Evolutionary conservation across 306 rosid genomes (phyloP).

Genomic region (Acacia acuminata): DNA sequence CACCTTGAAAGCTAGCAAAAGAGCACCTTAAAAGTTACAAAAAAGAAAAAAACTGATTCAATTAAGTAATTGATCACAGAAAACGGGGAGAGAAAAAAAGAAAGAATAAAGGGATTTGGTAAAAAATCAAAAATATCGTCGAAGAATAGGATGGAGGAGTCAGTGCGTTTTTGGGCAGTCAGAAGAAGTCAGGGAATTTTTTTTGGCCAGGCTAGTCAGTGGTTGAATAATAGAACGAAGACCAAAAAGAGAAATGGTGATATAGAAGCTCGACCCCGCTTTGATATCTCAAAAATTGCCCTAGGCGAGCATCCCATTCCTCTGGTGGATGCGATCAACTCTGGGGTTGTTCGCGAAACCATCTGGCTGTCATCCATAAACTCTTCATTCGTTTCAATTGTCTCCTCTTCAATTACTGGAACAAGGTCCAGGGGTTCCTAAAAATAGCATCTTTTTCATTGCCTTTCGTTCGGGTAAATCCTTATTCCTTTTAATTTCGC

Average conservation of each 20-base stretch:
- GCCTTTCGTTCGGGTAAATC: slow-evolving; percentile 29
- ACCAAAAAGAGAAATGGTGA: not conserved
- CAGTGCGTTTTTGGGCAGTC: not conserved
- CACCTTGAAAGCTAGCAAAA: not conserved
- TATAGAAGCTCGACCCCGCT: not conserved
- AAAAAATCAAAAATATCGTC: not conserved
- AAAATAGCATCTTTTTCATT: slow-evolving; percentile 15
- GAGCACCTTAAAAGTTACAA: not conserved
- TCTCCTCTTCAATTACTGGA: not conserved
- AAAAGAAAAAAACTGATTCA: not conserved
- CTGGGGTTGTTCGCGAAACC: slow-evolving; percentile 21
- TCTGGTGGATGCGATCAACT: slow-evolving; percentile 23
- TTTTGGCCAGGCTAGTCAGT: not conserved
- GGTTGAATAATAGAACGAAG: slow-evolving; percentile 6
- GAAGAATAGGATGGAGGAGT: not conserved
- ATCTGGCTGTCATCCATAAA: not conserved
- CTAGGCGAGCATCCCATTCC: slow-evolving; percentile 24
- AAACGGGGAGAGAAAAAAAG: not conserved
- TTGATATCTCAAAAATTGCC: slow-evolving; percentile 24
- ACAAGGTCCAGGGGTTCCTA: not conserved
- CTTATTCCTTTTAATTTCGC: not conserved
- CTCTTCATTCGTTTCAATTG: not conserved
- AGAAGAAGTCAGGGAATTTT: not conserved
- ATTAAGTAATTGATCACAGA: not conserved
- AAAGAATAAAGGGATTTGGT: not conserved